phyloP scores from a whole-genome alignment of 139 green algal species.

The Deuterostichococcus epilithicus region DNA sequence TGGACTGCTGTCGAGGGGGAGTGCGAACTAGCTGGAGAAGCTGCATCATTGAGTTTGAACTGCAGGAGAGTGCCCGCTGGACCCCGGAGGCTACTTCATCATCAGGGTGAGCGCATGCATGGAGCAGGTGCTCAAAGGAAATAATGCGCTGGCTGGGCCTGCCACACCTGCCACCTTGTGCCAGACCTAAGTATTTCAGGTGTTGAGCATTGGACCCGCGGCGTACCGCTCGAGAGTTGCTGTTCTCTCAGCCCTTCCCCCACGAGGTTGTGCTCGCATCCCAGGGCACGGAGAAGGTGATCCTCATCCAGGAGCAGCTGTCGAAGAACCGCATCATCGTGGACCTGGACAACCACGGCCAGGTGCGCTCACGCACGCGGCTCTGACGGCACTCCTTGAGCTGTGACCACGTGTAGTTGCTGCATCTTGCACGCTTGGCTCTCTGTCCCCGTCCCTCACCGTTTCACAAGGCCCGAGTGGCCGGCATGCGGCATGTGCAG shows the following conservation, averaged over 20 bases:
- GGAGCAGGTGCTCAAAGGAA: too few species aligned
- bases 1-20: too few species aligned
- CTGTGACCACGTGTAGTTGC: background rate
- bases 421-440: too few species aligned
- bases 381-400: background rate
- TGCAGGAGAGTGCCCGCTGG: constrained; percentile 89
- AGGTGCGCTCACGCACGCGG: background rate
- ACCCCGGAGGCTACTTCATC: constrained; percentile 98
- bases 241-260: too few species aligned
- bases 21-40: background rate
- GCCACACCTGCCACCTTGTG: constrained; percentile 1
- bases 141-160: background rate
- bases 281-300: constrained; percentile 91
- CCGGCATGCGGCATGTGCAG: too few species aligned
- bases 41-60: background rate
- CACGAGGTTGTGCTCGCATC: too few species aligned
- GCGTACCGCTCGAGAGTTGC: too few species aligned
- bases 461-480: too few species aligned
- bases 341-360: constrained; percentile 70
- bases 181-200: background rate
- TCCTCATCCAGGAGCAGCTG: constrained; percentile 99
- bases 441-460: too few species aligned
- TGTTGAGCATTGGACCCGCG: too few species aligned
- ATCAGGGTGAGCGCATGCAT: constrained; percentile 69
- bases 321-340: constrained; percentile 99